Percentiles rank a stretch among this genome's conserved stretches.
Conservation (phyloP, 768 basidiomycete genomes). For the Auricularia sp. region DNA sequence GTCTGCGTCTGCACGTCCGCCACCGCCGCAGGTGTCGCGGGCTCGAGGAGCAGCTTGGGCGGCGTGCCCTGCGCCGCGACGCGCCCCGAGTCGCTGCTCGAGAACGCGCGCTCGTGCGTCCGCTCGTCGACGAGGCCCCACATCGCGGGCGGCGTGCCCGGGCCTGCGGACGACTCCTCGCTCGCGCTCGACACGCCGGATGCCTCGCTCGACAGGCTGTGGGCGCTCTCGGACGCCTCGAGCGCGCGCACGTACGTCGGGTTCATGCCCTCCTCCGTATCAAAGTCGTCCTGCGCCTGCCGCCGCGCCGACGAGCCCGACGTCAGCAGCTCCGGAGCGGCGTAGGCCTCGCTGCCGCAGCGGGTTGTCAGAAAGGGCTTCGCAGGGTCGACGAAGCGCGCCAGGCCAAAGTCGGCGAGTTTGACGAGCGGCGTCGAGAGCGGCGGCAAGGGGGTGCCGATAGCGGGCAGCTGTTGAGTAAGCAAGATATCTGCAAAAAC, state of each 20-base stretch:
- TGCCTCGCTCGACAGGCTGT: not conserved
- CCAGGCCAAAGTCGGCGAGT: constrained; percentile 83
- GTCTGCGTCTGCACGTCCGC: not conserved
- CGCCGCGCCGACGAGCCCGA: constrained; percentile 11
- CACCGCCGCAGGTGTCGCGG: not conserved
- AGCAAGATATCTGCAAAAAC: constrained; percentile 57
- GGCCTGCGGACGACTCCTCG: not conserved
- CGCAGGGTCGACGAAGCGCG: constrained; percentile 64
- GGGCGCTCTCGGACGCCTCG: not conserved
- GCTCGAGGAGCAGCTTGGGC: not conserved
- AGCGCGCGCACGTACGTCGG: not conserved
- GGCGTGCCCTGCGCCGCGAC: not conserved
- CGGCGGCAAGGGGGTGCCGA: constrained; percentile 11
- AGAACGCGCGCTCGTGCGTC: not conserved
- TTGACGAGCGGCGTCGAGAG: constrained; percentile 57
- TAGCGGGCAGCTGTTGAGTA: constrained; percentile 36
- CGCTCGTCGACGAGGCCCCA: not conserved
- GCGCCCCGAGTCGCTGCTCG: not conserved
- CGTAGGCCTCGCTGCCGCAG: constrained; percentile 84
- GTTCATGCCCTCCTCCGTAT: not conserved
- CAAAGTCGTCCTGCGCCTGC: constrained; percentile 3
- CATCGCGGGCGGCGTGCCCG: not conserved
- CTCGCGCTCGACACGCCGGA: not conserved
- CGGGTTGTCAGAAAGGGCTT: constrained; percentile 59
- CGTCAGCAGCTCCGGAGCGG: constrained; percentile 67